Base-by-base conservation (phyloP, 1,284 basidiomycete species). In the Spongiforma sp. region DNA sequence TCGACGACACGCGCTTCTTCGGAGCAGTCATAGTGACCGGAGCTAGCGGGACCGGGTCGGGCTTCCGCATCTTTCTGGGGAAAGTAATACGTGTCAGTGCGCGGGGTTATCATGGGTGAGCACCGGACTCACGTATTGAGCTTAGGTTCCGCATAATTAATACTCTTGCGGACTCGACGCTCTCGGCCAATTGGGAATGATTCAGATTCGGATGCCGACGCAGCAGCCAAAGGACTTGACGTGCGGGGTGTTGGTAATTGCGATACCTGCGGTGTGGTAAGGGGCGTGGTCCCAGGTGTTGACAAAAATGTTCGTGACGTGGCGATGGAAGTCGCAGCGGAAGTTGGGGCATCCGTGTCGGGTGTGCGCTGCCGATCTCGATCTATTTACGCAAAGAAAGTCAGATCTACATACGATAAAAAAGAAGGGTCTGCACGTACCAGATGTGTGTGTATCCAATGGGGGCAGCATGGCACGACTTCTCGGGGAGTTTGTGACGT, bases 121-220 rank as follows among this genome's bases (percentile, higher is more conserved):
- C 37, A 39, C n/a, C 53, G 53, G 34, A 88, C 91, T 68, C 75
- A 94, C 93, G 92, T 95, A 75, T 94, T 94, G 34, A 96, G 82
- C 77, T 94, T 95, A 15, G 94, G 94, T 75, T 96, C 94, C 2
- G 93, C 85, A 72, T 96, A 95, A 75, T 95, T 95, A 61, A 95
- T 83, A 70, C 93, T 94, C 80, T 89, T 94, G 53, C 94, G 83
- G 19, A 85, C 78, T 62, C 94, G 82, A 65, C 90, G 82, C 72
- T 92, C 90, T 61, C 93, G 83, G n/a, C 84, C 84, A 41, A 79
- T 77, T 21, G 69, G 63, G 9, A 72, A 67, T 15, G 67, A 72
- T 37, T 83, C 83, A 36, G 76, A 63, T 19, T 81, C 80, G 19
- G 76, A 75, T 12, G 70, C 66, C 2, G 72, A 75, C 36, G 81